Conservation (phyloP, 2,329 filamentous ascomycete species). For the Aspergillus luchuensis region DNA sequence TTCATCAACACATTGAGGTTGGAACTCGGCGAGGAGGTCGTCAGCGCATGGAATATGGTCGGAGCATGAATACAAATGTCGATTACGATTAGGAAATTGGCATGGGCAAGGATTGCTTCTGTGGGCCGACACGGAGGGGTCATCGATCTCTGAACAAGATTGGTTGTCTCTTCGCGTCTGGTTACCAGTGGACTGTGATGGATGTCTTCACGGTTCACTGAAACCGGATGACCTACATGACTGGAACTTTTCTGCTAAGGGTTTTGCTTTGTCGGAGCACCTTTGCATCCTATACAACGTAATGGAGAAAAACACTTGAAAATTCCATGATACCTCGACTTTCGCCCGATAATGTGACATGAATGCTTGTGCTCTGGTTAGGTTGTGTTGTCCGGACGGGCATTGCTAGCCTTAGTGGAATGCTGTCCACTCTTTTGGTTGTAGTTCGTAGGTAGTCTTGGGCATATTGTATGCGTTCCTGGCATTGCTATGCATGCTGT, state of each 20-base stretch:
- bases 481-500: no score
- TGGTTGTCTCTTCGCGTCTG: conserved; percentile 33
- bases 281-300: conserved; percentile 32
- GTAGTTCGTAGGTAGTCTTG: conserved; percentile 3
- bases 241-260: conserved; percentile 27
- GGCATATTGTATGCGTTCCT: not conserved
- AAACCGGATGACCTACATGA: conserved; percentile 35
- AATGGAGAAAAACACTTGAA: conserved; percentile 46
- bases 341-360: not conserved
- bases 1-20: conserved; percentile 11
- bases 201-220: conserved; percentile 20
- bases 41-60: conserved; percentile 17
- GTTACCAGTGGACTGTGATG: conserved; percentile 24
- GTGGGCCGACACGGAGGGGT: conserved; percentile 35
- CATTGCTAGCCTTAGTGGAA: not conserved
- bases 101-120: conserved; percentile 30
- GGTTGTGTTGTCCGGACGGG: not conserved
- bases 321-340: conserved; percentile 26
- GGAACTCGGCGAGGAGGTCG: not conserved
- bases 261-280: conserved; percentile 34
- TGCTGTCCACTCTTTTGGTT: not conserved
- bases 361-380: not conserved
- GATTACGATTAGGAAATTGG: conserved; percentile 23
- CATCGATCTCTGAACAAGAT: conserved; percentile 14
- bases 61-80: conserved; percentile 34